Evolutionary conservation across 1,284 basidiomycete species (phyloP), one percentile per base, ranked within the genome.

Genomic region (Pyrrhoderma noxium): DNA sequence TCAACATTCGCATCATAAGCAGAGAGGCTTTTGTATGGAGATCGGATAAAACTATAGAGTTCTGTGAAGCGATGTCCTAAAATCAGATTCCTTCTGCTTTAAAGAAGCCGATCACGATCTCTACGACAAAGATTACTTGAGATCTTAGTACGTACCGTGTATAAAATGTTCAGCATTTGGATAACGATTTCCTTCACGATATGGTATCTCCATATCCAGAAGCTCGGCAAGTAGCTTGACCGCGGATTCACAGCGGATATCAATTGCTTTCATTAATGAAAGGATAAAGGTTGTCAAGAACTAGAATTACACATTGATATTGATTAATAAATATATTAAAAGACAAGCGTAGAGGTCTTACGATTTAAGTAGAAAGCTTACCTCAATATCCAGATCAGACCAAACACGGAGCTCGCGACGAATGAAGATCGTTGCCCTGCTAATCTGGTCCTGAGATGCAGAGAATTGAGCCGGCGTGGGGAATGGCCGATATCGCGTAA

Each of bases 81-180:
- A 47, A 54, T 49, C 39, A 47, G 52, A 49, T 46, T 25, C 14
- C 31, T 36, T 55, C 52, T 48, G 43, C 34, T 35, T 49, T 31
- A 22, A 39, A 19, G 43, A 42, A 47, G 38, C 42, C 38, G 49
- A 54, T 43, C 56, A 51, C 44, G 58, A 46, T 38, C 41, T 46
- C 53, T 31, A 47, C 57, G 49, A 56, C 14, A 42, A 51, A 49
- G 49, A 25, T 40, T 23, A 31, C 35, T 34, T 18, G 3, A 18
- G 3, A 38, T 47, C 46, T 40, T 42, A 31, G 13, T n/a, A 64
- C 76, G 61, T 58, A 88, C 88, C 88, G 68, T 94, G 91, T 7
- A 85, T 85, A 67, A 94, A 92, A 66, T 93, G 92, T 62, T 94
- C 90, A 8, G 91, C 85, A 57, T 86, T 85, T 34, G 71, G 67